A percentile compares a stretch with the other conserved stretches of the same genome.
phyloP scores from a whole-genome alignment of 1,284 basidiomycete genomes.

The Stygiomarasmius scandens region DNA sequence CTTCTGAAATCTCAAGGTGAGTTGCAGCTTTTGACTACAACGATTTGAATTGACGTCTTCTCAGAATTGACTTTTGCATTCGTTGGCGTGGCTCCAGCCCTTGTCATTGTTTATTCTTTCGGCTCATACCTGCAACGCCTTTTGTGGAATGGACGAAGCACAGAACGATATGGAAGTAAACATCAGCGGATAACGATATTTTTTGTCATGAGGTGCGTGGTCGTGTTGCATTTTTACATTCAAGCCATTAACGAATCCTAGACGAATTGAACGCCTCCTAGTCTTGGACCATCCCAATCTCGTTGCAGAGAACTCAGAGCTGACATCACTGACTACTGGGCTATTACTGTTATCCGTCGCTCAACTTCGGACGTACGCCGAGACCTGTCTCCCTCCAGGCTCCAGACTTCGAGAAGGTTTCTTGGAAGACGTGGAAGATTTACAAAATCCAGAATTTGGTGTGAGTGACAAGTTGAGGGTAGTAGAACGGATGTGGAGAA shows the following conservation, averaged over 20 bases:
- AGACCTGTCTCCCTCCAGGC: conserved; percentile 52
- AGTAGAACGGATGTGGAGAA: conserved; percentile 90
- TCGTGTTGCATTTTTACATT: background rate
- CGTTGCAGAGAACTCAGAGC: conserved; percentile 16
- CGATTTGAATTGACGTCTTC: background rate
- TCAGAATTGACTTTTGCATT: conserved; percentile 95
- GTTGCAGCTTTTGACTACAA: background rate
- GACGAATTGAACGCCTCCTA: conserved; percentile 76
- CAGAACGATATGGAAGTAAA: conserved; percentile 56
- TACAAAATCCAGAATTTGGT: conserved; percentile 76
- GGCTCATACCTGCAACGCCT: conserved; percentile 55
- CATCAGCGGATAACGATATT: conserved; percentile 52
- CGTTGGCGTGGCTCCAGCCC: conserved; percentile 91
- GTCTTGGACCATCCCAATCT: conserved; percentile 44
- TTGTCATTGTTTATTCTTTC: conserved; percentile 79
- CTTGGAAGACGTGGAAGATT: conserved; percentile 81
- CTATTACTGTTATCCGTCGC: conserved; percentile 75
- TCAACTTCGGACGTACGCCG: conserved; percentile 65
- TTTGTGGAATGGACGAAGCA: conserved; percentile 50
- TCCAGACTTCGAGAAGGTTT: conserved; percentile 77
- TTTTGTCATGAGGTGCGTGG: conserved; percentile 62
- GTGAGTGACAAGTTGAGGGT: conserved; percentile 75
- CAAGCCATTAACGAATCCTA: conserved; percentile 26
- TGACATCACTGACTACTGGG: conserved; percentile 67
- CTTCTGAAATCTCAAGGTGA: conserved; percentile 82